Evolutionary conservation across 352 stramenopile species (phyloP), one percentile per base, ranked within the genome.

Genomic region (Globisporangium spinosum): DNA sequence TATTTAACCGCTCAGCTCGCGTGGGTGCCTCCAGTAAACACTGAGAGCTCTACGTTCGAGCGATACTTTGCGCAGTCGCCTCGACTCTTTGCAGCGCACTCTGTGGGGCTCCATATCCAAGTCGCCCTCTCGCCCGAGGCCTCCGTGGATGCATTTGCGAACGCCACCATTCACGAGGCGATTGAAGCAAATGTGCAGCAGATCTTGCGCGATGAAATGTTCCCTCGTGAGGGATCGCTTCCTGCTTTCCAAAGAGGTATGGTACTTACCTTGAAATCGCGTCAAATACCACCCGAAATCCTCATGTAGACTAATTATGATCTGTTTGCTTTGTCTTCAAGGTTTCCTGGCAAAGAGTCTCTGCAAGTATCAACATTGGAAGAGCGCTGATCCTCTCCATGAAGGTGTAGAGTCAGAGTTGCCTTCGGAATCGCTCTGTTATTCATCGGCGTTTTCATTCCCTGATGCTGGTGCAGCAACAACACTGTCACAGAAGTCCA

Each of bases 341-440:
- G 79, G 76, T 2, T 85, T 79, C 34, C 63, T 87, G 67, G 70
- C 76, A 45, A 77, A 71, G 45, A 79, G 76, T n/a, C 47, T 83
- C 20, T 87, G 79, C 32, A 38, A 70, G 45, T 76, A 69, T 38
- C 47, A 29, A 7, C 34, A 59, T 0, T 87, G 79, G 79, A 68
- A 45, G 2, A 59, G 62, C 15, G 69, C 53, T 0, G 62, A 32
- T 15, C 63, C 73, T 6, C 20, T 68, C 34, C 51, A 9, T 1
- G 38, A 68, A 22, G 40, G 59, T 15, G n/a, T 47, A 5, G 54
- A 57, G 10, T 62, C 64, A 12, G 27, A 47, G 1, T 49, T n/a
- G 3, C 8, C 54, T 6, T n/a, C 58, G 13, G 20, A 3, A 51
- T 58, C 29, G 22, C 51, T 78, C 5, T 86, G 76, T 64, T 81